Evolutionary conservation across 2,329 filamentous ascomycete genomes (phyloP).

Genomic region (Aureobasidium musti): DNA sequence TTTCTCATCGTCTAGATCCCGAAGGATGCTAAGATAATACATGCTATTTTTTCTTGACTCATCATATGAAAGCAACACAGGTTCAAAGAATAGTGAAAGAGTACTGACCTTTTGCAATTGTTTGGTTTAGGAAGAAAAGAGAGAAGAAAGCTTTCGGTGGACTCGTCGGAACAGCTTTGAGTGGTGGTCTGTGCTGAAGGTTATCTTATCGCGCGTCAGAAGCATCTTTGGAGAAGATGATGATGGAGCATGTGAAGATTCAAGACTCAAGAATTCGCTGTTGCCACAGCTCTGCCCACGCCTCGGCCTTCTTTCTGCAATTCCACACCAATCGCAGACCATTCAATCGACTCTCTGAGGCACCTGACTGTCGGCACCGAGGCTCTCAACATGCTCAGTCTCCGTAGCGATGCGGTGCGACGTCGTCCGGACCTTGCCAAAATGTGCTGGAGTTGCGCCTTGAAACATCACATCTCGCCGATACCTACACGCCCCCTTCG

Average conservation of each 20-base stretch:
- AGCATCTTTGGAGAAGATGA: neutral
- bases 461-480: constrained; percentile 18
- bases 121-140: neutral
- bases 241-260: constrained; percentile 22
- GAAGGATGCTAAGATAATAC: constrained; percentile 51
- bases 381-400: constrained; percentile 6
- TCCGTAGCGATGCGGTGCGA: constrained; percentile 13
- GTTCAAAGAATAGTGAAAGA: neutral
- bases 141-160: neutral
- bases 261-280: constrained; percentile 1
- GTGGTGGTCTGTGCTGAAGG: neutral
- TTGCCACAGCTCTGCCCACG: neutral
- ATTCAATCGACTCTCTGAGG: neutral
- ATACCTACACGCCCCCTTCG: neutral
- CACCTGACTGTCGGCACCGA: neutral
- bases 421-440: constrained; percentile 11
- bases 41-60: constrained; percentile 44
- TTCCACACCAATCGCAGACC: neutral
- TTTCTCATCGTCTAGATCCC: constrained; percentile 24
- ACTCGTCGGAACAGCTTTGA: neutral
- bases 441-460: constrained; percentile 32
- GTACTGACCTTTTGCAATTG: constrained; percentile 22
- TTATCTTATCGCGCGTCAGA: neutral
- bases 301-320: neutral
- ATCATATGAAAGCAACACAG: constrained; percentile 40